Conservation (phyloP, 2,329 filamentous ascomycete genomes). For the Fusarium pininemorale region DNA sequence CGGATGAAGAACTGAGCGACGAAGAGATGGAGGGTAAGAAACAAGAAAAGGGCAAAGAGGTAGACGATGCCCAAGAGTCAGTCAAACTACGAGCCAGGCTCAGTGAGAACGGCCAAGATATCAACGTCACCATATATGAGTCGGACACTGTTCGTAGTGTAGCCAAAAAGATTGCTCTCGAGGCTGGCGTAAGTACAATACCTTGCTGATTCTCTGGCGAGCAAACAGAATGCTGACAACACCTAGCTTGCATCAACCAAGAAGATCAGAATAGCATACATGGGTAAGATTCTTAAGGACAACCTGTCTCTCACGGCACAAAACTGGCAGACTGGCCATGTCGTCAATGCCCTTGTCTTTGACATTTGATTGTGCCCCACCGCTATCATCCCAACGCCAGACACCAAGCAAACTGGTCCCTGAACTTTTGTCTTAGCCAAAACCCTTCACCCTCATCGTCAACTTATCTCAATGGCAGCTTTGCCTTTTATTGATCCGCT, state of each 20-base stretch:
- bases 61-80: conserved; percentile 61
- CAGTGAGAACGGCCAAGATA: conserved; percentile 73
- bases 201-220: neutral
- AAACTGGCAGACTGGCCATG: conserved; percentile 78
- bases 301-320: conserved; percentile 70
- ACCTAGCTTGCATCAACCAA: conserved; percentile 65
- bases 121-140: conserved; percentile 65
- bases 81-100: conserved; percentile 69
- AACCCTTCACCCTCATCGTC: neutral
- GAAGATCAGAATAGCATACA: conserved; percentile 77
- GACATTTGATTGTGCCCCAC: conserved; percentile 49
- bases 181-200: conserved; percentile 68
- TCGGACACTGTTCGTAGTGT: conserved; percentile 72
- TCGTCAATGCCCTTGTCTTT: conserved; percentile 81
- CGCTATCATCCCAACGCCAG: neutral
- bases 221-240: conserved; percentile 9
- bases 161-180: conserved; percentile 68
- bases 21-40: conserved; percentile 52
- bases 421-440: neutral
- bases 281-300: conserved; percentile 82
- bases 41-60: conserved; percentile 69
- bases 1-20: conserved; percentile 53
- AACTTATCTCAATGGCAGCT: conserved; percentile 1
- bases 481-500: conserved; percentile 2
- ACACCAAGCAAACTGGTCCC: neutral